phyloP scores from a whole-genome alignment of 176 grass and related monocot genomes.

The Phragmites australis region DNA sequence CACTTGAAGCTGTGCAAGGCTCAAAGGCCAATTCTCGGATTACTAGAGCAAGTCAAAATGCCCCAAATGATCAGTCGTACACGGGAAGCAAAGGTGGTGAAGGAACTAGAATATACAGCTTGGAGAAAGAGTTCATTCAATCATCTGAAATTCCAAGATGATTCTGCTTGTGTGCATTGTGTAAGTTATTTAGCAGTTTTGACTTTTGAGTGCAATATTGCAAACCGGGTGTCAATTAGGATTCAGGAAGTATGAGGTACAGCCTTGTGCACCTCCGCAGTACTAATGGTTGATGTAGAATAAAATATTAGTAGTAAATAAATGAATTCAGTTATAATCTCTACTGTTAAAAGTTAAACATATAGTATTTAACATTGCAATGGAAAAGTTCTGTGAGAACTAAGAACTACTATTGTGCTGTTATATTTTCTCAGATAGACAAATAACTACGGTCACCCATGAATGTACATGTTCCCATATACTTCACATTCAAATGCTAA shows the following conservation, averaged over 20 bases:
- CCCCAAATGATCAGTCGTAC: background rate
- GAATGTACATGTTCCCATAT: background rate
- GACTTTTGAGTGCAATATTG: background rate
- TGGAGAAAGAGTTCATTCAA: constrained; percentile 41
- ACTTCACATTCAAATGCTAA: background rate
- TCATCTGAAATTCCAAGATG: constrained; percentile 44
- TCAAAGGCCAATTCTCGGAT: background rate
- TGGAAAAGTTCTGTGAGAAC: background rate
- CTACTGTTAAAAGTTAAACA: background rate
- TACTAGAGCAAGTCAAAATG: background rate
- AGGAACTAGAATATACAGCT: constrained; percentile 40
- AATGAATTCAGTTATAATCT: background rate
- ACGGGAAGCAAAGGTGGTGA: background rate
- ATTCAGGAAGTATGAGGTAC: background rate
- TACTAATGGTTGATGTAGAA: constrained; percentile 6
- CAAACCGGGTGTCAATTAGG: background rate
- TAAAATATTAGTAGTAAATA: background rate
- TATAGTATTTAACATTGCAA: background rate
- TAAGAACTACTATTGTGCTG: background rate
- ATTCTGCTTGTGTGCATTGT: background rate
- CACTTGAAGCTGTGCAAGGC: constrained; percentile 31
- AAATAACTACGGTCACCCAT: background rate
- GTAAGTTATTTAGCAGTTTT: background rate
- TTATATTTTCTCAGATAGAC: background rate
- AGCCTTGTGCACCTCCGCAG: background rate